Evolutionary conservation across 495 filamentous ascomycete genomes (phyloP), one percentile per base, ranked within the genome.

Genomic region (Penicillium coffeae): DNA sequence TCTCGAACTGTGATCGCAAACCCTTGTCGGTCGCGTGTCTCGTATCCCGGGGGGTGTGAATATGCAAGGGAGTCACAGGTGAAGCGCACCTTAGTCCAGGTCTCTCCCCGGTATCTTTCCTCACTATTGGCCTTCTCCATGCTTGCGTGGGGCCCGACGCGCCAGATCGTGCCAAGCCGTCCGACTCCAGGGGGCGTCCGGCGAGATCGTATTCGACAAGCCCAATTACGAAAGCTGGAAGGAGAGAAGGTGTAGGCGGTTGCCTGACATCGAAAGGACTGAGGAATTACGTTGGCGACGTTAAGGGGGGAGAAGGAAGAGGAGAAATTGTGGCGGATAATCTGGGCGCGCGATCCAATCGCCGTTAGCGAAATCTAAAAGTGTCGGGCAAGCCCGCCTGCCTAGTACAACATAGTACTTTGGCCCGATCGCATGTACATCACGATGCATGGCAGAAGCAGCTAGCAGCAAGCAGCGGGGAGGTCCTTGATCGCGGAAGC

Each of bases 31-130:
- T n/a, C n/a, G n/a, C n/a, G n/a, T n/a, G n/a, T n/a, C n/a, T n/a
- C n/a, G n/a, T n/a, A n/a, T n/a, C n/a, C n/a, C n/a, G n/a, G n/a
- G n/a, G n/a, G n/a, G n/a, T n/a, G n/a, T 14, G 5, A 20, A 25
- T 12, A 41, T 22, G 38, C 38, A 20, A 41, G 38, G 38, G 20
- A 13, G 22, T 25, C 38, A 20, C 20, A n/a, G n/a, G 20, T 3
- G 14, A 21, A 25, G 22, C 57, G 39, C 44, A 60, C 57, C 41
- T 51, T 44, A 32, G 44, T 45, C 51, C 45, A 59, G 2, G 27
- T 47, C 15, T 52, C 44, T 36, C 40, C 40, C 40, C 46, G 47
- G 43, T 15, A 34, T 42, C 51, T 48, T 43, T 58, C 51, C 45
- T 39, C 45, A 6, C 34, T 30, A 19, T 19, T 32, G 19, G 21